phyloP scores from a whole-genome alignment of 2,329 filamentous ascomycete genomes.

The Fusarium robinianum region DNA sequence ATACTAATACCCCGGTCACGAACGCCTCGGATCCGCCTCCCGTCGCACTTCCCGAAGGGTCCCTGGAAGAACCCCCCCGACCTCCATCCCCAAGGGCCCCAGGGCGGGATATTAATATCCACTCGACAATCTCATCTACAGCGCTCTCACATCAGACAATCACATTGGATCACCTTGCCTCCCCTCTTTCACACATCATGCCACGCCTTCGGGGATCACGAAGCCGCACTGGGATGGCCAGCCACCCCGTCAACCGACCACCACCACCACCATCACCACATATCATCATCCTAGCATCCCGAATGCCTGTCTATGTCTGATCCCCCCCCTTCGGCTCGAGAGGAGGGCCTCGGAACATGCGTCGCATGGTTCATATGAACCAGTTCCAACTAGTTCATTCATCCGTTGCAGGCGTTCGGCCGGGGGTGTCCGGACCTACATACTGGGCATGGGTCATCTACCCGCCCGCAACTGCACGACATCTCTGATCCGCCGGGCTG shows the following conservation, averaged over 20 bases:
- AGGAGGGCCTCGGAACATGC: background rate
- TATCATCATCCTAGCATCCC: too few species aligned
- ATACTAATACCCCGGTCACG: constrained; percentile 20
- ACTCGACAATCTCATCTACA: constrained; percentile 32
- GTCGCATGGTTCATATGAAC: constrained; percentile 1
- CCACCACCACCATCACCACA: too few species aligned
- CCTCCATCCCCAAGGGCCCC: too few species aligned
- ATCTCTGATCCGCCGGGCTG: constrained; percentile 31
- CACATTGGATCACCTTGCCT: too few species aligned
- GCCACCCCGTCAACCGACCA: constrained; percentile 7
- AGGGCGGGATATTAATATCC: constrained; percentile 4
- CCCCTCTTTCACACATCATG: constrained; percentile 13
- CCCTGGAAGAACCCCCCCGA: too few species aligned
- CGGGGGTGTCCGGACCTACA: constrained; percentile 18
- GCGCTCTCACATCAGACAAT: constrained; percentile 15
- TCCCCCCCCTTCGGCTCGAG: constrained; percentile 15
- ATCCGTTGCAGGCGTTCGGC: constrained; percentile 11
- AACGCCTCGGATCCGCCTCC: constrained; percentile 35
- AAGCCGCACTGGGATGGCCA: background rate
- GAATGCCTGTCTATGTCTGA: too few species aligned
- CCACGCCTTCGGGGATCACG: constrained; percentile 16
- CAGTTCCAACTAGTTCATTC: background rate
- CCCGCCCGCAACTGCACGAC: constrained; percentile 34
- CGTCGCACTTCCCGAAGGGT: constrained; percentile 15
- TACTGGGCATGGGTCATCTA: constrained; percentile 31